Evolutionary conservation across 2,329 filamentous ascomycete species (phyloP).

Genomic region (Paecilomyces niveus): DNA sequence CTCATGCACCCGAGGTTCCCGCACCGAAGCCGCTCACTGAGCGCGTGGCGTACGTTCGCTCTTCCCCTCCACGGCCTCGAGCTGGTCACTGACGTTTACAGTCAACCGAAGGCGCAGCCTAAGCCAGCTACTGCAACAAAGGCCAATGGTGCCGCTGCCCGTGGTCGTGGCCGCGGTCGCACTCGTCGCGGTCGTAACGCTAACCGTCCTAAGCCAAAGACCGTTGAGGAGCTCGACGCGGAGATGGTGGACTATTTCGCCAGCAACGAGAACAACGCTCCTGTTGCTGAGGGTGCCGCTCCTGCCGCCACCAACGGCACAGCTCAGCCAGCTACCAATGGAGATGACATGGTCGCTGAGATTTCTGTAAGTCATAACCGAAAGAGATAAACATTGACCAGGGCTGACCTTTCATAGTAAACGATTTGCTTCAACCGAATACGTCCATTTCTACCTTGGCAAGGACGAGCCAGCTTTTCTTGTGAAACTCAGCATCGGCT

Average conservation of each 20-base stretch:
- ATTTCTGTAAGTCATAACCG: conserved; percentile 43
- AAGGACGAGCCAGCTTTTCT: not conserved
- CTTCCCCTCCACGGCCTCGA: not conserved
- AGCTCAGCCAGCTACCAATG: conserved; percentile 42
- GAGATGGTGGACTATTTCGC: conserved; percentile 96
- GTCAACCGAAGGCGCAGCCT: conserved; percentile 63
- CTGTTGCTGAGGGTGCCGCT: conserved; percentile 28
- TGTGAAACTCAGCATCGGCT: not conserved
- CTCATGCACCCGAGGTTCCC: conserved; percentile 59
- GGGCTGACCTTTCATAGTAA: not conserved
- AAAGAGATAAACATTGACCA: not conserved
- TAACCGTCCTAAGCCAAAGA: conserved; percentile 68
- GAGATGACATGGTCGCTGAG: conserved; percentile 50
- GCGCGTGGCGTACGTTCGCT: conserved; percentile 60
- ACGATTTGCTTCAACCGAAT: not conserved
- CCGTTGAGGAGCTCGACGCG: conserved; percentile 86
- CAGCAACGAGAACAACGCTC: conserved; percentile 32
- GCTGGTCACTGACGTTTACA: conserved; percentile 10
- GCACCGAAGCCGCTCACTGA: conserved; percentile 72
- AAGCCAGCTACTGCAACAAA: conserved; percentile 76
- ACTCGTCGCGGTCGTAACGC: conserved; percentile 52
- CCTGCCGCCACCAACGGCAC: conserved; percentile 42
- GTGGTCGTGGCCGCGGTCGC: conserved; percentile 39
- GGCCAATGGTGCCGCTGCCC: conserved; percentile 46
- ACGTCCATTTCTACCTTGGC: not conserved